Evolutionary conservation across 345 rosid genomes (phyloP).

Genomic region (Punica granatum): DNA sequence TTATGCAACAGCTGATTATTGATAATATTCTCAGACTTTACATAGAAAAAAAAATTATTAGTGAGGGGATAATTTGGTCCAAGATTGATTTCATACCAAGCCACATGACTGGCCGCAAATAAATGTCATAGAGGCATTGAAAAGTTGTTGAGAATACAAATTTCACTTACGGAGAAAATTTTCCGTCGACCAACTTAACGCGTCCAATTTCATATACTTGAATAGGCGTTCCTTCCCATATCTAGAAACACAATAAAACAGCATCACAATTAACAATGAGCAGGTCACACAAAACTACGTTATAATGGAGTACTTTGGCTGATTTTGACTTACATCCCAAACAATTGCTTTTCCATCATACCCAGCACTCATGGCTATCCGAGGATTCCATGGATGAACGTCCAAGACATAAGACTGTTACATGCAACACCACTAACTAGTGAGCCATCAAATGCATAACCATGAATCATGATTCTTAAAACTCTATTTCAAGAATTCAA

Average conservation of each 20-base stretch:
- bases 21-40: background rate
- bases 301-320: background rate
- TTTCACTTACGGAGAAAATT: constrained; percentile 93
- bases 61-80: background rate
- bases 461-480: background rate
- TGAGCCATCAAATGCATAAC: constrained; percentile 11
- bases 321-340: constrained; percentile 90
- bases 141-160: background rate
- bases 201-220: constrained; percentile 78
- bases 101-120: background rate
- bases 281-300: constrained; percentile 2
- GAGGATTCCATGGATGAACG: constrained; percentile 97
- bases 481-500: background rate
- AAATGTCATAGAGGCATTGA: background rate
- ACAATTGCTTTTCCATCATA: constrained; percentile 94
- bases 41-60: background rate
- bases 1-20: background rate
- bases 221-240: constrained; percentile 97
- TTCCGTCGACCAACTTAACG: constrained; percentile 95
- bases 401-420: constrained; percentile 97
- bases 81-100: background rate
- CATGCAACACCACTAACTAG: constrained; percentile 13
- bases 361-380: constrained; percentile 99
- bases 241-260: constrained; percentile 37
- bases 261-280: constrained; percentile 8